Evolutionary conservation across 1,284 basidiomycete genomes (phyloP), one percentile per base, ranked within the genome.

Genomic region (Fomitopsis palustris): DNA sequence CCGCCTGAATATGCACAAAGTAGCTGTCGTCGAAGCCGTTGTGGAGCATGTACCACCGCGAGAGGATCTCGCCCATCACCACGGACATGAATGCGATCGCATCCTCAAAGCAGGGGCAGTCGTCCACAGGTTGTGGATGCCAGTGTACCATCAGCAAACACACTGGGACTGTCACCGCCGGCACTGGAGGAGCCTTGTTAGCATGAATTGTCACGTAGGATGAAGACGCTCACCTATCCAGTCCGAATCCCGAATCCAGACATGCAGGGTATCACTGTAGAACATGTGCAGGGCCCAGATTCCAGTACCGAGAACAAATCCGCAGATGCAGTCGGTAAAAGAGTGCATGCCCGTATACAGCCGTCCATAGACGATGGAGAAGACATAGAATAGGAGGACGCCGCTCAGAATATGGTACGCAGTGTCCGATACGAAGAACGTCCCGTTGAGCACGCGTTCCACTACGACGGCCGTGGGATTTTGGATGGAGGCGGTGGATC

Each of bases 101-200:
- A 69, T 99, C 96, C 73, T 98, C 96, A 73, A 98, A 99, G 75
- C 96, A 98, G 0, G 96, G 97, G 69, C 96, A 98, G 69, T 97
- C 94, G 61, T 98, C 95, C 1, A 97, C 88, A 0, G 93, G 93
- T 68, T 95, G 91, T 0, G 96, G 95, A 71, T 98, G 96, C 63
- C 90, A 82, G 70, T 95, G 90, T 5, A 97, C 90, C 45, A 93
- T 75, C 1, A 93, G 76, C 9, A 96, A 77, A 55, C 85, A 82
- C 29, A 90, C 66, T 0, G 88, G 83, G 14, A 93, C 78, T 31
- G 88, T 74, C 21, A 87, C 78, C 6, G 85, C 64, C 1, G 95
- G 93, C 5, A 93, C 92, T 81, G 66, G 2, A 6, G n/a, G 54
- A 27, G 14, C 53, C 14, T 7, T 21, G 33, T 53, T 4, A 53